Evolutionary conservation across 2,329 filamentous ascomycete genomes (phyloP).

Genomic region (Fusarium piperis): DNA sequence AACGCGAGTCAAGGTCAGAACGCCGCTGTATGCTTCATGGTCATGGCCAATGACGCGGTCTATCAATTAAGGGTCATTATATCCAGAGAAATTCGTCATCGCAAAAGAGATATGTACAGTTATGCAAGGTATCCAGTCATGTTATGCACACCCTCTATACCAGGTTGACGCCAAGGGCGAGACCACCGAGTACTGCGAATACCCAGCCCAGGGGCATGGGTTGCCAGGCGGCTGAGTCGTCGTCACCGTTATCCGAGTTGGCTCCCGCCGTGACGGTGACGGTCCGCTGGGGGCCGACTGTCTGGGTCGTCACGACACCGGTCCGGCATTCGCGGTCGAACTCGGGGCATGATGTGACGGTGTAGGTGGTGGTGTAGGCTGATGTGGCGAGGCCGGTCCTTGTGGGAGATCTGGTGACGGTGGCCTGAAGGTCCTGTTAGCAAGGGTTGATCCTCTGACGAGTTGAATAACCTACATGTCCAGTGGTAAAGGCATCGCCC

Average conservation of each 20-base stretch:
- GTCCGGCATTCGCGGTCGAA: constrained; percentile 38
- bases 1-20: constrained; percentile 9
- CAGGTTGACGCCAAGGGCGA: constrained; percentile 38
- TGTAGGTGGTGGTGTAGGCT: constrained; percentile 41
- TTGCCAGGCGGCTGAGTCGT: constrained; percentile 31
- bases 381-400: constrained; percentile 18
- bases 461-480: constrained; percentile 1
- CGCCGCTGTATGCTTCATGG: constrained; percentile 23
- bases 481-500: constrained; percentile 36
- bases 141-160: constrained; percentile 20
- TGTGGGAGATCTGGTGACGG: constrained; percentile 11
- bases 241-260: constrained; percentile 12
- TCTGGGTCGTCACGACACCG: constrained; percentile 41
- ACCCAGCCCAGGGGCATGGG: constrained; percentile 26
- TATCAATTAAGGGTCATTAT: constrained; percentile 27
- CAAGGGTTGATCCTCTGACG: not conserved
- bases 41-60: constrained; percentile 7
- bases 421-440: constrained; percentile 6
- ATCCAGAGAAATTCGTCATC: constrained; percentile 9
- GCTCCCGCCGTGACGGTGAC: constrained; percentile 36
- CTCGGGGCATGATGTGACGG: constrained; percentile 41
- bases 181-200: constrained; percentile 31
- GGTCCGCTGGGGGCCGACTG: constrained; percentile 25
- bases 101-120: constrained; percentile 26
- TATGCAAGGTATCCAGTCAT: not conserved